phyloP scores from a whole-genome alignment of 1,139 yeast genomes.

The Candida glucosophila region DNA sequence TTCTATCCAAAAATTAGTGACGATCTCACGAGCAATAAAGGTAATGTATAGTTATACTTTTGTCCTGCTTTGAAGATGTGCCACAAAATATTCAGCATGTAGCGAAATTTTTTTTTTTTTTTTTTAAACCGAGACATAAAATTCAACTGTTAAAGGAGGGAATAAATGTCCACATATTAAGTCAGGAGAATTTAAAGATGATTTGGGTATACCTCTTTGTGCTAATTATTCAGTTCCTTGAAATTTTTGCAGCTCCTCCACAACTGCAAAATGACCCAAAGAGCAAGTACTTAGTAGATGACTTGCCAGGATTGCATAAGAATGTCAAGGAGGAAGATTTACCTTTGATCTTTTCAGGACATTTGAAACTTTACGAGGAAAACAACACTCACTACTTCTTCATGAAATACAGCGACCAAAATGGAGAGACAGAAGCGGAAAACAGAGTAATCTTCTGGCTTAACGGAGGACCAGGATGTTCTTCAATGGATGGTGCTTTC shows the following conservation, averaged over 20 bases:
- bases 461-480: slow-evolving; percentile 97
- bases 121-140: too few species aligned
- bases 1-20: too few species aligned
- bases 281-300: slow-evolving; percentile 24
- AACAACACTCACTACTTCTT: slow-evolving; percentile 64
- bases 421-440: slow-evolving; percentile 20
- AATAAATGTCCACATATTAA: too few species aligned
- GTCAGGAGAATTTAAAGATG: not conserved
- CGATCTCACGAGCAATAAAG: too few species aligned
- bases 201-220: not conserved
- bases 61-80: too few species aligned
- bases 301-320: slow-evolving; percentile 31
- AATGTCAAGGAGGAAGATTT: slow-evolving; percentile 23
- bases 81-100: too few species aligned
- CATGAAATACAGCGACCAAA: slow-evolving; percentile 54
- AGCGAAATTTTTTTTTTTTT: too few species aligned
- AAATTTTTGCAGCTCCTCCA: not conserved
- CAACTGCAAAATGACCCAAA: slow-evolving; percentile 6
- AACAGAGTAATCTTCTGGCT: slow-evolving; percentile 68
- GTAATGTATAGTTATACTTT: too few species aligned
- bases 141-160: too few species aligned
- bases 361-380: slow-evolving; percentile 45
- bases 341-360: slow-evolving; percentile 67
- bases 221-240: slow-evolving; percentile 1
- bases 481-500: slow-evolving; percentile 95